Percentiles rank a stretch among this genome's conserved stretches.
Evolutionary conservation across 2,329 filamentous ascomycete species (phyloP).

Genomic region (Claviceps humidiphila): DNA sequence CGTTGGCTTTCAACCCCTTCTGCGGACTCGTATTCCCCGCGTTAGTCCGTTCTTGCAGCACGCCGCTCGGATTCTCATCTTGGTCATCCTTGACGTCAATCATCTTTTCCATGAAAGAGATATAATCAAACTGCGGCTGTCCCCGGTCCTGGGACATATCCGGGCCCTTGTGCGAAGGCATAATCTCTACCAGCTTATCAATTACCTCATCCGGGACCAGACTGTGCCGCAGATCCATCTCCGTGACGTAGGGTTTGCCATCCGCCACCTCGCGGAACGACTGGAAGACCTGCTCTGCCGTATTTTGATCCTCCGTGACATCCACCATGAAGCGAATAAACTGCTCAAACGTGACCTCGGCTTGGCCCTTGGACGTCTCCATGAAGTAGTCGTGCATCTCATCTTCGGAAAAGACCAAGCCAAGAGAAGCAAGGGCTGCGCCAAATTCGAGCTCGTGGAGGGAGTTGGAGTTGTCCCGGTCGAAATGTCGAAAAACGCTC

Average conservation of each 20-base stretch:
- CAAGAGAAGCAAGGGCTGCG: slow-evolving; percentile 85
- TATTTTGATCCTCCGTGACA: slow-evolving; percentile 97
- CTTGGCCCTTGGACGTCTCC: slow-evolving; percentile 67
- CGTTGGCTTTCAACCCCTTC: slow-evolving; percentile 23
- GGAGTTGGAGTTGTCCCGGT: slow-evolving; percentile 81
- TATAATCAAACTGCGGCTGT: slow-evolving; percentile 85
- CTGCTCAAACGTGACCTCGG: slow-evolving; percentile 89
- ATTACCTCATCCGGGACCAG: slow-evolving; percentile 96
- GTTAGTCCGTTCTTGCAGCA: slow-evolving; percentile 23
- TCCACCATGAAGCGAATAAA: slow-evolving; percentile 99
- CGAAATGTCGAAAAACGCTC: slow-evolving; percentile 95
- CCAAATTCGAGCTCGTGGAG: slow-evolving; percentile 92
- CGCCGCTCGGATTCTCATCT: slow-evolving; percentile 15
- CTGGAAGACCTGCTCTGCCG: slow-evolving; percentile 95
- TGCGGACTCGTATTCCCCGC: slow-evolving; percentile 19
- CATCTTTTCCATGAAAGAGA: slow-evolving; percentile 89
- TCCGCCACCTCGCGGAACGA: slow-evolving; percentile 95
- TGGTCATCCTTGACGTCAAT: slow-evolving; percentile 33
- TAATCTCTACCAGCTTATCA: slow-evolving; percentile 75
- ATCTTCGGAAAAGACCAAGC: slow-evolving; percentile 89
- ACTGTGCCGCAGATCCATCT: slow-evolving; percentile 89
- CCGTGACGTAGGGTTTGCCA: slow-evolving; percentile 96
- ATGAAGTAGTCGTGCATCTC: slow-evolving; percentile 96
- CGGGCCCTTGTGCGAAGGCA: slow-evolving; percentile 72
- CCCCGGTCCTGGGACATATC: slow-evolving; percentile 78